Evolutionary conservation across 495 filamentous ascomycete species (phyloP).

Genomic region (Monascus purpureus): DNA sequence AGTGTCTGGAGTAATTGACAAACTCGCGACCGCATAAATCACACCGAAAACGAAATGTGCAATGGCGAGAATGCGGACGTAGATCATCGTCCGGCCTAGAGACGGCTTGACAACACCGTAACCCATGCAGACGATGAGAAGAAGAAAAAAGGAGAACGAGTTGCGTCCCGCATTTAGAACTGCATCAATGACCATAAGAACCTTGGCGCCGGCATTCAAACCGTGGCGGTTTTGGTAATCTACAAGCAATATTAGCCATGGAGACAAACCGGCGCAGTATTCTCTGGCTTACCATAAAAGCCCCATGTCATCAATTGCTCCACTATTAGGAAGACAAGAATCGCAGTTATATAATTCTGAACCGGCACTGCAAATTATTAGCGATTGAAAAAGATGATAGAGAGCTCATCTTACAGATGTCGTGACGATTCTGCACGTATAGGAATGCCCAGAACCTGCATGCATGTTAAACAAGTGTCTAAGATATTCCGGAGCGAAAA

Average conservation of each 20-base stretch:
- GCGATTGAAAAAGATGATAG: constrained; percentile 7
- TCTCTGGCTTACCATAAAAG: constrained; percentile 49
- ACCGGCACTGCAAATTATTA: constrained; percentile 57
- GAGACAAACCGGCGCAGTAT: constrained; percentile 2
- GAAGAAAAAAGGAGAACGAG: constrained; percentile 96
- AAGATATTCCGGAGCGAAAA: background rate
- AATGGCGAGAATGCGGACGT: constrained; percentile 79
- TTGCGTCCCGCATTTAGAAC: constrained; percentile 87
- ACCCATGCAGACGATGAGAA: constrained; percentile 98
- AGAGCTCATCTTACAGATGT: constrained; percentile 52
- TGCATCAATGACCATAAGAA: constrained; percentile 76
- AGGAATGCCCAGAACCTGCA: constrained; percentile 81
- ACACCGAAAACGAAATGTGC: constrained; percentile 91
- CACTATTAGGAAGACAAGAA: constrained; percentile 81
- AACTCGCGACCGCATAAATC: constrained; percentile 79
- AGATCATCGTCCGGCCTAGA: constrained; percentile 88
- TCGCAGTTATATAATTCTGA: constrained; percentile 99
- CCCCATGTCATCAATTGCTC: constrained; percentile 98
- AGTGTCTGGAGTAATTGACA: constrained; percentile 66
- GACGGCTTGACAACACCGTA: constrained; percentile 95
- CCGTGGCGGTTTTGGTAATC: constrained; percentile 89
- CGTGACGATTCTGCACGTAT: constrained; percentile 84
- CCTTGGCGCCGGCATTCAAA: constrained; percentile 63
- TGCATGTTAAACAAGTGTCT: constrained; percentile 4
- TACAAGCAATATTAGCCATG: constrained; percentile 12